phyloP scores from a whole-genome alignment of 2,329 filamentous ascomycete species.

The Fusarium equiseti region DNA sequence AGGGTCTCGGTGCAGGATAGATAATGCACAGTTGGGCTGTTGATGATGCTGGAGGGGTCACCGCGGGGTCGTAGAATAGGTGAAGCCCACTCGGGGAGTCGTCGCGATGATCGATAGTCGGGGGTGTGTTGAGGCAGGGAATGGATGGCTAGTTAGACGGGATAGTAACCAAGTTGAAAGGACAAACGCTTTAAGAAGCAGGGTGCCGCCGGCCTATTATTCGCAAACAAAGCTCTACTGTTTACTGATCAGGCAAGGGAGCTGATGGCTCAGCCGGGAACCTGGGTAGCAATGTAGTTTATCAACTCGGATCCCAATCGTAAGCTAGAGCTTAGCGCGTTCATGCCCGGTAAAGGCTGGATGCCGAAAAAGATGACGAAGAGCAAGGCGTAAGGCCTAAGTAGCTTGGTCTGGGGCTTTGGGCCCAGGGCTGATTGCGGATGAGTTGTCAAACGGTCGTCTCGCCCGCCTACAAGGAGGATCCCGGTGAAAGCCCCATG shows the following conservation, averaged over 20 bases:
- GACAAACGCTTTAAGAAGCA: constrained; percentile 42
- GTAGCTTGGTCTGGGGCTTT: constrained; percentile 48
- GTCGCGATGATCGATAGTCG: constrained; percentile 46
- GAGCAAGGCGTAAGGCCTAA: constrained; percentile 47
- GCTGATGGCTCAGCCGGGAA: constrained; percentile 49
- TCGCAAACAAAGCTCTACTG: constrained; percentile 44
- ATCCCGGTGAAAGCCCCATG: constrained; percentile 55
- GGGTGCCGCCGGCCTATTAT: constrained; percentile 48
- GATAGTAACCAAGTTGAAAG: constrained; percentile 45
- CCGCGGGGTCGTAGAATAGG: constrained; percentile 44
- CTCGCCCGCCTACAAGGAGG: constrained; percentile 55
- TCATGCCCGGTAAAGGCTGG: constrained; percentile 48
- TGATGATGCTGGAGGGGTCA: constrained; percentile 43
- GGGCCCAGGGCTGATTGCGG: constrained; percentile 49
- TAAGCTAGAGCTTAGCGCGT: constrained; percentile 48
- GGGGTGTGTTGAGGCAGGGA: constrained; percentile 45
- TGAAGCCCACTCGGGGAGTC: constrained; percentile 42
- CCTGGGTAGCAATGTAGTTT: constrained; percentile 48
- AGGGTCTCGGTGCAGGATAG: constrained; percentile 13
- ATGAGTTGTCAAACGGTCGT: constrained; percentile 54
- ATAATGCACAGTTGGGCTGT: constrained; percentile 17
- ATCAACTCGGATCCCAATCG: constrained; percentile 48
- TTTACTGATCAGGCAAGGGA: constrained; percentile 48
- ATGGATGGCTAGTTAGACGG: constrained; percentile 44
- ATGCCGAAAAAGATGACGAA: constrained; percentile 47